Percentiles rank a stretch among this genome's conserved stretches.
These are phyloP conservation scores for Ogataea corticis DNA, from an alignment of 805 yeast species.

Conservation along the genomic window DNA sequence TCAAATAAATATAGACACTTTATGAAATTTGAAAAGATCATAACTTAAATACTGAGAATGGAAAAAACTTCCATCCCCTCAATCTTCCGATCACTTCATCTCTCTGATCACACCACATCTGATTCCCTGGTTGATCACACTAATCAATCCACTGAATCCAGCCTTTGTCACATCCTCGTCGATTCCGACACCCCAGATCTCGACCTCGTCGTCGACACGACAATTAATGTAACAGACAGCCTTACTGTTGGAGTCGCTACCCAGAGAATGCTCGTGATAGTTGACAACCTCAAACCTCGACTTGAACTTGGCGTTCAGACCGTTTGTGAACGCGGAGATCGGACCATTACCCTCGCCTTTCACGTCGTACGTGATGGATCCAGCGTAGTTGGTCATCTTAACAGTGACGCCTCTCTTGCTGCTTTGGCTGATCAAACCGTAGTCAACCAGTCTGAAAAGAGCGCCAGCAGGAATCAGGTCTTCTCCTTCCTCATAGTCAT, in stretches of 20 bases:
- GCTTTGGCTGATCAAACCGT: conserved; percentile 31
- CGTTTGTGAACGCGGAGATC: conserved; percentile 70
- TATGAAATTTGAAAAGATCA: too few species aligned
- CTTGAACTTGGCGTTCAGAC: conserved; percentile 50
- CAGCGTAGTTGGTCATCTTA: conserved; percentile 18
- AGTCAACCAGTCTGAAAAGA: conserved; percentile 28
- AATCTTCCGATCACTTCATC: conserved; percentile 6
- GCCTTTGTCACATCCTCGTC: conserved; percentile 58
- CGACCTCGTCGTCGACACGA: conserved; percentile 26
- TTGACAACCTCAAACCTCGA: conserved; percentile 59
- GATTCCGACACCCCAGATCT: conserved; percentile 59
- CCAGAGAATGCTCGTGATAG: conserved; percentile 80
- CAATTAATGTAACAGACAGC: conserved; percentile 73
- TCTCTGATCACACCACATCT: conserved; percentile 24
- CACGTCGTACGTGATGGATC: conserved; percentile 36
- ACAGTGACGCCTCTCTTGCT: conserved; percentile 50
- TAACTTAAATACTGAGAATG: too few species aligned
- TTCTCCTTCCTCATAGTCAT: conserved; percentile 31
- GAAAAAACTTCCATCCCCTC: too few species aligned
- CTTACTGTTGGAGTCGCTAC: conserved; percentile 65
- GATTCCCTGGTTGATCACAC: conserved; percentile 42
- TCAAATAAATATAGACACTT: too few species aligned
- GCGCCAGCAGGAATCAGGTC: conserved; percentile 16
- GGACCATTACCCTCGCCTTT: conserved; percentile 81
- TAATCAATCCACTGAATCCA: conserved; percentile 49